Percentiles rank a stretch among this genome's conserved stretches.
phyloP scores from a whole-genome alignment of 164 flowering plant species.

The Protea cynaroides region DNA sequence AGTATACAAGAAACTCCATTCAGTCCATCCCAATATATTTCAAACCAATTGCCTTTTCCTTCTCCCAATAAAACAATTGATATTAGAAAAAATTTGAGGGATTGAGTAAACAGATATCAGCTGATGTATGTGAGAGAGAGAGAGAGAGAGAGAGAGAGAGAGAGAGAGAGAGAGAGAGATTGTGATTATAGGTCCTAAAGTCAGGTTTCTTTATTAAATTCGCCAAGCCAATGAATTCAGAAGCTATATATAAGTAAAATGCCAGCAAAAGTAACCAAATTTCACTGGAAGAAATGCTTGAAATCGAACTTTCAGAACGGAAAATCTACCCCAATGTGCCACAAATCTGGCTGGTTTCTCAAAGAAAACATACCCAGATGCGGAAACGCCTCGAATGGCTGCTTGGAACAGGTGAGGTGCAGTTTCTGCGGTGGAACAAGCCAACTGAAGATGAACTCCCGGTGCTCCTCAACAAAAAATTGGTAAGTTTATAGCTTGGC shows the following conservation, averaged over 20 bases:
- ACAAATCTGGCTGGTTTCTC: not conserved
- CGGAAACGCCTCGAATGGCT: conserved; percentile 16
- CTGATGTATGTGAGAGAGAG: not conserved
- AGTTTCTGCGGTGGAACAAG: conserved; percentile 7
- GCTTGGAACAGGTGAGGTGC: conserved; percentile 7
- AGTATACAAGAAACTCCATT: too few species aligned
- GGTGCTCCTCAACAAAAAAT: conserved; percentile 7
- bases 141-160: not conserved
- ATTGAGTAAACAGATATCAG: too few species aligned
- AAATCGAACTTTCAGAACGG: not conserved
- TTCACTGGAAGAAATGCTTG: not conserved
- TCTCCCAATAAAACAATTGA: too few species aligned
- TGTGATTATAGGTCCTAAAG: not conserved
- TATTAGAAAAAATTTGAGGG: too few species aligned
- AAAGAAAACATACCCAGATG: conserved; percentile 30
- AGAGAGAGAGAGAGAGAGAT: not conserved
- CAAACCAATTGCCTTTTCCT: too few species aligned
- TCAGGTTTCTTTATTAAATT: not conserved
- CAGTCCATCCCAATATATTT: too few species aligned
- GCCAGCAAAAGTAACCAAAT: not conserved
- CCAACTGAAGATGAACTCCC: not conserved
- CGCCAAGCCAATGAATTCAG: not conserved
- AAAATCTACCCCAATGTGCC: too few species aligned
- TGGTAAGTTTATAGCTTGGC: conserved; percentile 6
- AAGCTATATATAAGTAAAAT: not conserved